Evolutionary conservation across 805 yeast genomes (phyloP).

Genomic region (Lipomyces yamanashiensis): DNA sequence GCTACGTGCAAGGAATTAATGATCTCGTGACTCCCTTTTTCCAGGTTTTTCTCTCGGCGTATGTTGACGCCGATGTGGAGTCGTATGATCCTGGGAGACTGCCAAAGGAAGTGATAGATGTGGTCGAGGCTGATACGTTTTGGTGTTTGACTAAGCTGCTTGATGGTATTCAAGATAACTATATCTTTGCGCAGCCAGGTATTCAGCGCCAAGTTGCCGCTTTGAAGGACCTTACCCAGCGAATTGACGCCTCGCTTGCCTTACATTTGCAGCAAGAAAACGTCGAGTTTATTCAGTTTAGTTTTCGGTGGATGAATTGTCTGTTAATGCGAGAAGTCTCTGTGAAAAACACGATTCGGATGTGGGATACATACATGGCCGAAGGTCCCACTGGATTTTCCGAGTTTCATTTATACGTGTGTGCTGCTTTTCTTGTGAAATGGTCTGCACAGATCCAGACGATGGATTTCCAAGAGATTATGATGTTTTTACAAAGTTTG

Average conservation of each 20-base stretch:
- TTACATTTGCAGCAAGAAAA: slow-evolving; percentile 78
- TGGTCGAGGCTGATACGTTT: slow-evolving; percentile 92
- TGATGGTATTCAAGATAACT: slow-evolving; percentile 95
- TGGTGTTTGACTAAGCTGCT: slow-evolving; percentile 93
- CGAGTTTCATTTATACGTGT: slow-evolving; percentile 93
- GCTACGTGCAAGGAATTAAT: slow-evolving; percentile 96
- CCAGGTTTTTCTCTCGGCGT: slow-evolving; percentile 78
- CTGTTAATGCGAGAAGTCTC: slow-evolving; percentile 90
- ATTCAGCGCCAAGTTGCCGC: slow-evolving; percentile 88
- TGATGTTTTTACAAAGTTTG: slow-evolving; percentile 86
- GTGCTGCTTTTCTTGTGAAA: slow-evolving; percentile 92
- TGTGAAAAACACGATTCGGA: slow-evolving; percentile 76
- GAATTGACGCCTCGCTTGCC: slow-evolving; percentile 76
- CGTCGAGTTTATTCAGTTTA: slow-evolving; percentile 92
- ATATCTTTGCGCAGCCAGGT: slow-evolving; percentile 98
- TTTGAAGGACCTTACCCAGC: slow-evolving; percentile 71
- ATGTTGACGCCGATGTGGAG: slow-evolving; percentile 56
- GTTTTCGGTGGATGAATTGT: slow-evolving; percentile 99
- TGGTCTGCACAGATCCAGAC: slow-evolving; percentile 78
- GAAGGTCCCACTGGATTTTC: slow-evolving; percentile 72
- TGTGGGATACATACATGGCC: slow-evolving; percentile 93
- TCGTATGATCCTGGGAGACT: slow-evolving; percentile 65
- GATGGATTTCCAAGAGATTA: slow-evolving; percentile 93
- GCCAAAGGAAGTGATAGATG: slow-evolving; percentile 62
- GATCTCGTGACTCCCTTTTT: slow-evolving; percentile 92